Evolutionary conservation across 192 early-diverging fungal genomes (phyloP).

Genomic region (Backusella parvicylindrica): DNA sequence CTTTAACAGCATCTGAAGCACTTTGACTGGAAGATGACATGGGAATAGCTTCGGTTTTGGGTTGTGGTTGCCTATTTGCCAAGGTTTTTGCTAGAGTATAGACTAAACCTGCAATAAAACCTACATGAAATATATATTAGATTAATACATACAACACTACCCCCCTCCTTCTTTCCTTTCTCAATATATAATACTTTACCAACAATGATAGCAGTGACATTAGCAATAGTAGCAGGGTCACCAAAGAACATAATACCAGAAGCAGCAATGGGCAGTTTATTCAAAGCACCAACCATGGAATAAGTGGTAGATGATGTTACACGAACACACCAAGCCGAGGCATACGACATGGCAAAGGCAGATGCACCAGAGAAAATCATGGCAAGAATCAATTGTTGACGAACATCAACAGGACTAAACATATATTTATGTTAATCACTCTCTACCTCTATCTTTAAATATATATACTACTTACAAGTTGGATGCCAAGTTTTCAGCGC

Average conservation of each 20-base stretch:
- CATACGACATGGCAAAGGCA: slow-evolving; percentile 90
- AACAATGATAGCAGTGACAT: slow-evolving; percentile 79
- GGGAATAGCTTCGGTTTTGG: slow-evolving; percentile 22
- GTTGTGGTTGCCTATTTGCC: slow-evolving; percentile 41
- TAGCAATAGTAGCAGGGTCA: slow-evolving; percentile 78
- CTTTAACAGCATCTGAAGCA: slow-evolving; percentile 31
- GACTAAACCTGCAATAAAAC: slow-evolving; percentile 67
- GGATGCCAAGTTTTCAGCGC: slow-evolving; percentile 49
- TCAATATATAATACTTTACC: slow-evolving; percentile 46
- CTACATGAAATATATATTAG: slow-evolving; percentile 2
- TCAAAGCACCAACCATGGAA: slow-evolving; percentile 96
- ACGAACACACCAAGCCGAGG: slow-evolving; percentile 78
- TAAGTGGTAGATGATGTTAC: slow-evolving; percentile 71
- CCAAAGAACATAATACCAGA: slow-evolving; percentile 95
- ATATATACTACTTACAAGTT: slow-evolving; percentile 50
- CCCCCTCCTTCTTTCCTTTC: background rate
- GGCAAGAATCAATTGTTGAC: slow-evolving; percentile 53
- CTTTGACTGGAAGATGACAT: slow-evolving; percentile 38
- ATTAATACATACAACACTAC: background rate
- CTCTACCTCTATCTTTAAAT: background rate
- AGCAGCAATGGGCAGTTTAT: slow-evolving; percentile 94
- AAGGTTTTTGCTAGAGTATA: slow-evolving; percentile 71
- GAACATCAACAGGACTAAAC: slow-evolving; percentile 39
- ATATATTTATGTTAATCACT: background rate
- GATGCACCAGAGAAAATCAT: slow-evolving; percentile 77